Evolutionary conservation across 306 rosid genomes (phyloP), one percentile per base, ranked within the genome.

Genomic region (Gleditsia sinensis): DNA sequence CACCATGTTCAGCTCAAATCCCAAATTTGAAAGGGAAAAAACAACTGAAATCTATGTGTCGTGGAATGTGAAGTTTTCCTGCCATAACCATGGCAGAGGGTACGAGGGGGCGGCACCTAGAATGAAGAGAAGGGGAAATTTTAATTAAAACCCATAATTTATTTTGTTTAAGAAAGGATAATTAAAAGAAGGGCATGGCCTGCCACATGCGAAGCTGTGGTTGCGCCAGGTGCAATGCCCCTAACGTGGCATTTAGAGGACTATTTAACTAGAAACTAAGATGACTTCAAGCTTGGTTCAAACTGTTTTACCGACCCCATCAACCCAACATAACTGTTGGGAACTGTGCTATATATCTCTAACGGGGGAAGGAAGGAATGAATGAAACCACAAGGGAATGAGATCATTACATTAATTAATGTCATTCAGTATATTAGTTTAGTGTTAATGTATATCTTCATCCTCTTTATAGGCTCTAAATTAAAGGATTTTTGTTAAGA

Each of bases 141-240:
- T 37, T 1, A 17, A 32, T 64, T 24, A 2, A 71, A 63, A 14
- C 14, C 10, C 14, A 74, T 24, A 71, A 45, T 8, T 33, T 72
- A 56, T 62, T 8, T 6, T 58, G 28, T 28, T 54, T 39, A 46
- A 33, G 51, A 58, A 55, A 25, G 37, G 30, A 17, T 40, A 56
- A 10, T n/a, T 54, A 3, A 23, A 72, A 55, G 58, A 50, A 33
- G 19, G 71, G 48, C 40, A 12, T 36, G 51, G 60, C 56, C 43
- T 75, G 88, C 82, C 88, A 80, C 91, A 82, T 84, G 86, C 84
- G 68, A 19, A 51, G 67, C 75, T 76, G 36, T 58, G 86, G 90
- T 75, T 77, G 50, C 20, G 83, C 87, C 80, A 84, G 81, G 81
- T 86, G 83, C 85, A 81, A 32, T 70, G 83, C 72, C 65, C 79